Conservation (phyloP, 2,329 filamentous ascomycete genomes). For the Cytospora chrysosperma region DNA sequence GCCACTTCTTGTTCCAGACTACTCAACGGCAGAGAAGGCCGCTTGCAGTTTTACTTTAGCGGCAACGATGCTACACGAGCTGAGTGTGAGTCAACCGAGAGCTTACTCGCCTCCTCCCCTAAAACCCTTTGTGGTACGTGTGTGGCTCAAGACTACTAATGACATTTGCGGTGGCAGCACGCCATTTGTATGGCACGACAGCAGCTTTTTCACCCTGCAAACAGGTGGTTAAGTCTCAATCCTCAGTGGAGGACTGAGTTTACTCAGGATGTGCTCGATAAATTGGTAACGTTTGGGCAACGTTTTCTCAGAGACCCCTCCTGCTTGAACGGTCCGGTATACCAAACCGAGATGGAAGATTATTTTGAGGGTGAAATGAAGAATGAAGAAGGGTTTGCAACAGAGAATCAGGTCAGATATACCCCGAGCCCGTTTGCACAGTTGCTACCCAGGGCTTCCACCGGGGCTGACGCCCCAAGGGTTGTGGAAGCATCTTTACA, state of each 20-base stretch:
- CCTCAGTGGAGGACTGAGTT: not conserved
- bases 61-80: conserved; percentile 19
- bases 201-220: not conserved
- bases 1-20: conserved; percentile 21
- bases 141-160: not conserved
- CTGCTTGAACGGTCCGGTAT: not conserved
- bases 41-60: conserved; percentile 11
- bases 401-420: conserved; percentile 17
- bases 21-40: conserved; percentile 21
- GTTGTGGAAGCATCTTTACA: too few species aligned
- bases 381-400: conserved; percentile 17
- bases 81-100: conserved; percentile 5
- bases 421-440: not conserved
- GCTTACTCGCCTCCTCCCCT: not conserved
- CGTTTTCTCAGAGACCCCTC: not conserved
- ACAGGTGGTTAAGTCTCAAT: conserved; percentile 6
- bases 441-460: too few species aligned
- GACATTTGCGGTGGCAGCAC: not conserved
- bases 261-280: not conserved
- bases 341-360: not conserved
- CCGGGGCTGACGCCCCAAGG: too few species aligned
- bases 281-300: conserved; percentile 1
- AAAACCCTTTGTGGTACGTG: too few species aligned
- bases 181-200: not conserved
- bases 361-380: not conserved